phyloP scores from a whole-genome alignment of 108 stramenopile species.

The Cylindrotheca closterium region DNA sequence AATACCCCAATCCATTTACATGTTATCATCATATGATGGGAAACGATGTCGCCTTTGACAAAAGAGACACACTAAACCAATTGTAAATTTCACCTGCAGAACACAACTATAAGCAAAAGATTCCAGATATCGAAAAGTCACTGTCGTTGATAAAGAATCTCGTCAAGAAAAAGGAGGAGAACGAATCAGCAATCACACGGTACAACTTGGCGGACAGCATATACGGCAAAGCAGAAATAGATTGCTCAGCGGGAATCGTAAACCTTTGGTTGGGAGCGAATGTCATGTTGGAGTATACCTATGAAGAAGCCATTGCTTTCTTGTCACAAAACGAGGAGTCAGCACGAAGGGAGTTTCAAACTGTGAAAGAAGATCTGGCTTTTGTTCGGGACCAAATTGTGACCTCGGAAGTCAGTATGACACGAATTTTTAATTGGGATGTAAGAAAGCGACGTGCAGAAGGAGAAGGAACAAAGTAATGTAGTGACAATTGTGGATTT shows the following conservation, averaged over 20 bases:
- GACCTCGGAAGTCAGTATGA: conserved; percentile 96
- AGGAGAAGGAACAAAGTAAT: conserved; percentile 6
- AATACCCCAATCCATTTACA: background rate
- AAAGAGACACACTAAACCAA: background rate
- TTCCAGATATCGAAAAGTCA: conserved; percentile 89
- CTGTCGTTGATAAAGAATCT: conserved; percentile 71
- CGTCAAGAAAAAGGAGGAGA: conserved; percentile 60
- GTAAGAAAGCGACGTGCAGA: conserved; percentile 74
- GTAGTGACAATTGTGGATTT: too few species aligned
- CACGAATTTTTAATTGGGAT: conserved; percentile 97
- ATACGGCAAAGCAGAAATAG: conserved; percentile 93
- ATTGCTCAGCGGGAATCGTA: conserved; percentile 78
- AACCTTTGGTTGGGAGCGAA: conserved; percentile 98
- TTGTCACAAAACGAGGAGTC: conserved; percentile 56
- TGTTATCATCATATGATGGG: background rate
- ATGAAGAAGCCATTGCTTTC: conserved; percentile 91
- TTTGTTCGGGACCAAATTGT: conserved; percentile 95
- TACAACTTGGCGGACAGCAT: conserved; percentile 95
- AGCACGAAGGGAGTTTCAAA: conserved; percentile 63
- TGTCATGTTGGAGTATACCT: conserved; percentile 99
- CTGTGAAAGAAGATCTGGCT: conserved; percentile 88
- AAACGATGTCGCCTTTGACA: background rate
- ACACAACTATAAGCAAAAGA: conserved; percentile 52
- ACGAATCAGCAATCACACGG: conserved; percentile 65
- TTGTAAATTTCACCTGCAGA: conserved; percentile 18